A percentile compares a stretch with the other conserved stretches of the same genome.
These are phyloP conservation scores for Yamadazyma pseudoaaseri DNA, from an alignment of 1,139 yeast genomes.

Conservation along the genomic window DNA sequence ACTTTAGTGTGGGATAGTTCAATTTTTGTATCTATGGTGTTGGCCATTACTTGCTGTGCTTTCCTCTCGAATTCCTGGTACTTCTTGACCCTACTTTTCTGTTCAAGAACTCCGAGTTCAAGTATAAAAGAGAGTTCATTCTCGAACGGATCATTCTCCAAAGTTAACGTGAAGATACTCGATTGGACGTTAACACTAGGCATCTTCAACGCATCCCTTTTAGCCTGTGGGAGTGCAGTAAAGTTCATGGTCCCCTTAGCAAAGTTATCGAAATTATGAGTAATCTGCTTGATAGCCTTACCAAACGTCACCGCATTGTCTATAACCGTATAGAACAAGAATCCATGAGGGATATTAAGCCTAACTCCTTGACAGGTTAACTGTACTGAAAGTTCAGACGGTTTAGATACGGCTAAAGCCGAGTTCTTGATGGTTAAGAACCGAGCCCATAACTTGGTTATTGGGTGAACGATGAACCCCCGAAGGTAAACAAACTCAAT, in stretches of 20 bases:
- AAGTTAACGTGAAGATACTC: slow-evolving; percentile 31
- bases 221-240: slow-evolving; percentile 34
- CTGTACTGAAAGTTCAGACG: slow-evolving; percentile 13
- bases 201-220: slow-evolving; percentile 26
- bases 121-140: slow-evolving; percentile 36
- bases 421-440: slow-evolving; percentile 32
- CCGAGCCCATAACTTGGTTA: slow-evolving; percentile 46
- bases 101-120: slow-evolving; percentile 40
- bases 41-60: slow-evolving; percentile 16
- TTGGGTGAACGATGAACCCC: slow-evolving; percentile 56
- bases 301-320: slow-evolving; percentile 63
- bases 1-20: not conserved
- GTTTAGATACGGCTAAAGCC: slow-evolving; percentile 19
- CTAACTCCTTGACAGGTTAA: slow-evolving; percentile 29
- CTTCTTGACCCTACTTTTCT: slow-evolving; percentile 31
- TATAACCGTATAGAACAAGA: slow-evolving; percentile 61
- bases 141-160: slow-evolving; percentile 47
- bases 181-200: slow-evolving; percentile 34
- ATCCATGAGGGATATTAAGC: slow-evolving; percentile 56
- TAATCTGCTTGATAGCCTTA: slow-evolving; percentile 59
- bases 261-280: slow-evolving; percentile 47
- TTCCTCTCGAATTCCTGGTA: slow-evolving; percentile 30
- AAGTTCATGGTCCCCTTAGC: slow-evolving; percentile 35
- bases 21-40: slow-evolving; percentile 20
- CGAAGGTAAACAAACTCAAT: slow-evolving; percentile 38